Evolutionary conservation across 2,329 filamentous ascomycete genomes (phyloP), one percentile per base, ranked within the genome.

Genomic region (Ophiostoma australiae): DNA sequence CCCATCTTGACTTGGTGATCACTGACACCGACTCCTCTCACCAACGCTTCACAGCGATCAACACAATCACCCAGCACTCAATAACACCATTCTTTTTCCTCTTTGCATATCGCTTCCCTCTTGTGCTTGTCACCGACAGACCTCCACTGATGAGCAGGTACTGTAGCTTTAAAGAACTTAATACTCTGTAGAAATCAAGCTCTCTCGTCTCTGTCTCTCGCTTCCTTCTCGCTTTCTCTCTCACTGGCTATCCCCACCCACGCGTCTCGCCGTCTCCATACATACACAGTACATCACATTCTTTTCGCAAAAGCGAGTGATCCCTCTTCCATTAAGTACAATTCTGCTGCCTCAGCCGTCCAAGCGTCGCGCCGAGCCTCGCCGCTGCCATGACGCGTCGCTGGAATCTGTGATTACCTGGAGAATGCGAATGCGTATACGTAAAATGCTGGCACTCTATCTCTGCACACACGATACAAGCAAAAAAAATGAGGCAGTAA

Each of bases 311-410:
- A 4, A 4, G 15, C 39, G 39, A 39, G 5, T 10, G 17, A 48
- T 13, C 15, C 13, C 39, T 41, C 39, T 41, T 11, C 39, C 13
- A 13, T 41, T 15, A 39, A 39, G 2, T 20, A 6, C 8, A 48
- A 27, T 58, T 58, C n/a, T 63, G 27, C 58, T 63, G 23, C 27
- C 58, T 63, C 52, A 58, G 58, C 58, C 4, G 6, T 35, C 23
- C 58, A 63, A 63, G 58, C 58, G 52, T 27, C 23, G 52, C 52
- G 52, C 52, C 52, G 52, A 58, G 52, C 52, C 52, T 58, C 52
- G 52, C 52, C 52, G 20, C 33, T 39, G 63, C 63, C 33, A n/a
- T 37, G 63, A 66, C 63, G 63, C 63, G 63, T 66, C 63, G 63
- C 63, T 66, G 31, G 35, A n/a, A 66, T 39, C 17, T 41, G 63